Evolutionary conservation across 768 basidiomycete genomes (phyloP).

Genomic region (Psilocybe cubensis): DNA sequence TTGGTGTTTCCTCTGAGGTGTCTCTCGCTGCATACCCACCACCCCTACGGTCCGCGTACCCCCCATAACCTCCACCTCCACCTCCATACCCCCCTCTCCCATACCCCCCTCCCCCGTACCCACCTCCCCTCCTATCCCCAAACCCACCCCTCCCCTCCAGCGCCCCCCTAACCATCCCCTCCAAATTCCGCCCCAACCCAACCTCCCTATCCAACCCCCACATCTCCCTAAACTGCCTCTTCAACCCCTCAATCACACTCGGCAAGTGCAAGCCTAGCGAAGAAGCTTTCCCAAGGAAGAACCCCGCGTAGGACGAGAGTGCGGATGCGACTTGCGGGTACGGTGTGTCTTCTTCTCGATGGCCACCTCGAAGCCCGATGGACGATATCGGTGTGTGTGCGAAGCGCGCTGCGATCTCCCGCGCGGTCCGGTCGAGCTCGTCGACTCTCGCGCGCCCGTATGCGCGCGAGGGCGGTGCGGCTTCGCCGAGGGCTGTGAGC

Average conservation of each 20-base stretch:
- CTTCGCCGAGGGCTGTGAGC: not conserved
- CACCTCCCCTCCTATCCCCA: not conserved
- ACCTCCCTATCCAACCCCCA: conserved; percentile 18
- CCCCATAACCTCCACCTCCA: not conserved
- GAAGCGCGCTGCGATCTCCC: not conserved
- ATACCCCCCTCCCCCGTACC: not conserved
- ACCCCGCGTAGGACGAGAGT: conserved; percentile 27
- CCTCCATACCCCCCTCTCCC: not conserved
- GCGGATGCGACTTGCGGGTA: conserved; percentile 10
- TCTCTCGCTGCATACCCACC: not conserved
- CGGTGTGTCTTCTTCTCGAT: not conserved
- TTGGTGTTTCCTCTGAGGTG: not conserved
- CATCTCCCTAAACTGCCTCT: conserved; percentile 22
- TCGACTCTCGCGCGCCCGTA: too few relatives aligned
- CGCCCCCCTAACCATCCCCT: conserved; percentile 18
- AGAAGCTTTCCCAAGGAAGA: conserved; percentile 23
- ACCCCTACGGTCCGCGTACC: not conserved
- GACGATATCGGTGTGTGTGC: not conserved
- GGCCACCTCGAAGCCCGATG: not conserved
- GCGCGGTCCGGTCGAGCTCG: not conserved
- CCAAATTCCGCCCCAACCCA: conserved; percentile 13
- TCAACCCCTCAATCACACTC: conserved; percentile 17
- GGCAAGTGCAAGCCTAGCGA: conserved; percentile 15
- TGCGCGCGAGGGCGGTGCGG: not conserved
- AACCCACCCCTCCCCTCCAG: not conserved